Evolutionary conservation across 108 stramenopile species (phyloP).

Genomic region (Phaeodactylum tricornutum): DNA sequence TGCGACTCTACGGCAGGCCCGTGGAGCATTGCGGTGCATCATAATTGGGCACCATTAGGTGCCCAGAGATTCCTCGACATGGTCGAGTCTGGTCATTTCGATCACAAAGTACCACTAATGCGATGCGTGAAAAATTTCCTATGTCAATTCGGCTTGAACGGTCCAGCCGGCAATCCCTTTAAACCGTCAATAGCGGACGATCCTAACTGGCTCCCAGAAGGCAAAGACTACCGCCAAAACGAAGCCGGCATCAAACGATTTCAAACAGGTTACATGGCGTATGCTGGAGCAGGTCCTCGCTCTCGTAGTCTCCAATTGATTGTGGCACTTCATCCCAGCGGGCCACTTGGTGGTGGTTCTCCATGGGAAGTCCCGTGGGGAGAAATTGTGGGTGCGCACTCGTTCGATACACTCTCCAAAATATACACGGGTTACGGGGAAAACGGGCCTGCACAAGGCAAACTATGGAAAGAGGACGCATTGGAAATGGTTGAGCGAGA

Average conservation of each 20-base stretch:
- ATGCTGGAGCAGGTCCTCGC: constrained; percentile 58
- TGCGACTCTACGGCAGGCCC: constrained; percentile 43
- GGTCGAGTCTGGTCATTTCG: constrained; percentile 65
- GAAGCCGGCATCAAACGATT: constrained; percentile 61
- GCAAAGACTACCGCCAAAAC: constrained; percentile 49
- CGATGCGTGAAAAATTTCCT: constrained; percentile 67
- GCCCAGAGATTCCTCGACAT: constrained; percentile 66
- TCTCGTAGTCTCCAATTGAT: constrained; percentile 56
- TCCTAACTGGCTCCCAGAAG: constrained; percentile 74
- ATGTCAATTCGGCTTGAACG: constrained; percentile 80
- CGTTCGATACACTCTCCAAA: constrained; percentile 32
- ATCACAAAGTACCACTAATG: constrained; percentile 58
- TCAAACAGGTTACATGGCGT: constrained; percentile 58
- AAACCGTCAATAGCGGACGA: constrained; percentile 42
- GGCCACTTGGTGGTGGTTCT: constrained; percentile 49
- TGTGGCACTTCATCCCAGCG: constrained; percentile 46
- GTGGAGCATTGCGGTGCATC: constrained; percentile 45
- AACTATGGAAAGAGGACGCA: constrained; percentile 27
- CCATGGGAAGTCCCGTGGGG: constrained; percentile 77
- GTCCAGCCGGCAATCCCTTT: constrained; percentile 25
- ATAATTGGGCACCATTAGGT: constrained; percentile 76
- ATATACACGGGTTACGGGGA: constrained; percentile 57
- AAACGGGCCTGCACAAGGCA: constrained; percentile 36
- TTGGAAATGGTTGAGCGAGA: constrained; percentile 19
- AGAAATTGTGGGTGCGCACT: constrained; percentile 43